Evolutionary conservation across 495 filamentous ascomycete genomes (phyloP).

Genomic region (Penicillium macrosclerotiorum): DNA sequence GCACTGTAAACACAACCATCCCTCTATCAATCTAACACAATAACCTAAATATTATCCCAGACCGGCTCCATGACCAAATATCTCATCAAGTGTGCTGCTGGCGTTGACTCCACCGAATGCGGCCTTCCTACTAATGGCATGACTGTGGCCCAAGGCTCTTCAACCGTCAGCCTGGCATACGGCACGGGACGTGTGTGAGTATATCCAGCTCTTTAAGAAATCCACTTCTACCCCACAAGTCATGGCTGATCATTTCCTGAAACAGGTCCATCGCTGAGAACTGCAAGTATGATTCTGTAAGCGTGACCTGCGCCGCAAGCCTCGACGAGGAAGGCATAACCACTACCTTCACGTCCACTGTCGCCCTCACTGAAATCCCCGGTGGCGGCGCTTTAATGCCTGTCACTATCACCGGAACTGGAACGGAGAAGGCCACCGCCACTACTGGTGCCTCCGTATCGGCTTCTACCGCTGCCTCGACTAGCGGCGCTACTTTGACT

Average conservation of each 20-base stretch:
- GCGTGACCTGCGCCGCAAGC: not conserved
- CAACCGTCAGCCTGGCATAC: not conserved
- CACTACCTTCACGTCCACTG: not conserved
- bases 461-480: slow-evolving; percentile 7
- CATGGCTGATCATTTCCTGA: not conserved
- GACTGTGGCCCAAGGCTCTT: not conserved
- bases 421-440: slow-evolving; percentile 5
- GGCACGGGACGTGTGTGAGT: not conserved
- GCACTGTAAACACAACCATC: slow-evolving; percentile 4
- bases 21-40: not conserved
- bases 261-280: slow-evolving; percentile 2
- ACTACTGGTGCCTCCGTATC: slow-evolving; percentile 12
- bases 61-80: slow-evolving; percentile 15
- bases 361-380: slow-evolving; percentile 2
- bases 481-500: slow-evolving; percentile 2
- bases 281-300: slow-evolving; percentile 1
- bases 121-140: slow-evolving; percentile 1
- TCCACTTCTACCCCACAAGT: not conserved
- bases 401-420: slow-evolving; percentile 12
- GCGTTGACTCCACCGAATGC: not conserved
- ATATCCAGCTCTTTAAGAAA: not conserved
- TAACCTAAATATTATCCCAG: not conserved
- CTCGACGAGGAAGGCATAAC: not conserved
- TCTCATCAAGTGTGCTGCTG: slow-evolving; percentile 4
- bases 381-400: slow-evolving; percentile 4